Percentiles rank a stretch among this genome's conserved stretches.
Conservation (phyloP, 2,329 filamentous ascomycete genomes). For the Massarina eburnea region DNA sequence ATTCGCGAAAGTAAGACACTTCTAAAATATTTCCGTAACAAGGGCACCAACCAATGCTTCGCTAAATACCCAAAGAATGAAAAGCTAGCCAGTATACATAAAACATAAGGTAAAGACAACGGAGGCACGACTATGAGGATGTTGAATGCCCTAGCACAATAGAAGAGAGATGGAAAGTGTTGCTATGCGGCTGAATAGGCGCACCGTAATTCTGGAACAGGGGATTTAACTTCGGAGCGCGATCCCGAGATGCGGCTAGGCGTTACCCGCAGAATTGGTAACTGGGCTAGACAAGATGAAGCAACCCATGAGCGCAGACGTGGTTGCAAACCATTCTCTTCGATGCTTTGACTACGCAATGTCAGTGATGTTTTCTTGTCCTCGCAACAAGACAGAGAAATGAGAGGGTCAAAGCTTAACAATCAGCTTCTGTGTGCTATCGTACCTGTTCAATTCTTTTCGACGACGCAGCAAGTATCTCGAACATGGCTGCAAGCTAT, state of each 20-base stretch:
- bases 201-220: neutral
- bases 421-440: neutral
- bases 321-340: neutral
- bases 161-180: neutral
- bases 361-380: neutral
- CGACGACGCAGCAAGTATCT: neutral
- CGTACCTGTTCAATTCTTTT: slow-evolving; percentile 1
- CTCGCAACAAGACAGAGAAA: neutral
- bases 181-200: neutral
- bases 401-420: neutral
- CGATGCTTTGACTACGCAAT: neutral
- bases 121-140: neutral
- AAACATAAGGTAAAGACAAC: no score
- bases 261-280: neutral
- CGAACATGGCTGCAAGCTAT: slow-evolving; percentile 7
- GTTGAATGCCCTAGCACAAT: no score
- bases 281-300: neutral
- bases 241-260: neutral
- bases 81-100: no score
- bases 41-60: no score
- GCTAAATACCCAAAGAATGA: no score
- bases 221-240: neutral
- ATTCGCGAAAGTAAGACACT: no score
- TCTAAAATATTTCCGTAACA: no score
- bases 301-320: neutral